phyloP scores from a whole-genome alignment of 2,329 filamentous ascomycete species.

The Aspergillus tanneri region DNA sequence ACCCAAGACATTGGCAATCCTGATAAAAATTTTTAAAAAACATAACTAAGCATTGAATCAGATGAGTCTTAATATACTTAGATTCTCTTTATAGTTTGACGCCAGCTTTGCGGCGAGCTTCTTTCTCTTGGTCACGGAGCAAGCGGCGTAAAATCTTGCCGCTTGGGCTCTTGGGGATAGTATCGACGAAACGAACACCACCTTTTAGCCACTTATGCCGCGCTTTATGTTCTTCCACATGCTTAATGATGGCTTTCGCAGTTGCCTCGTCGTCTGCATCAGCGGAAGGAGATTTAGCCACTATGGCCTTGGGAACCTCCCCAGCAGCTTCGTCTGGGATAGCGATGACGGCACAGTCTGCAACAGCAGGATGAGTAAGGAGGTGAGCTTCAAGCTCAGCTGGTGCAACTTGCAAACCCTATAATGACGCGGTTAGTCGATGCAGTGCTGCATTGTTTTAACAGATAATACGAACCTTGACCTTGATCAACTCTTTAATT shows the following conservation, averaged over 20 bases:
- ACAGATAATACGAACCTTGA: constrained; percentile 60
- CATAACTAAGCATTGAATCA: neutral
- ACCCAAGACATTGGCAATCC: too few species aligned
- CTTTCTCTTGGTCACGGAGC: constrained; percentile 72
- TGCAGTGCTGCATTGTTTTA: constrained; percentile 14
- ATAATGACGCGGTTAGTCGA: constrained; percentile 15
- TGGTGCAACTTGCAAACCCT: constrained; percentile 80
- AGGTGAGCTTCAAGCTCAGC: constrained; percentile 80
- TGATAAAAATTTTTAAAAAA: too few species aligned
- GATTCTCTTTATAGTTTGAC: constrained; percentile 58
- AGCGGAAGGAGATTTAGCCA: constrained; percentile 58
- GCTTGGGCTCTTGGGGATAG: constrained; percentile 61
- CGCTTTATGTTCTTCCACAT: constrained; percentile 62
- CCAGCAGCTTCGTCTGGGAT: constrained; percentile 63
- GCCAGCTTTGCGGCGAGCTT: constrained; percentile 61
- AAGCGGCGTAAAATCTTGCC: constrained; percentile 64
- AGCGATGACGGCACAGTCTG: constrained; percentile 75
- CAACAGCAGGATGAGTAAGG: constrained; percentile 70
- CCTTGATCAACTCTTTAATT: constrained; percentile 75
- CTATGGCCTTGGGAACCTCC: constrained; percentile 63
- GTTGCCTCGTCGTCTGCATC: constrained; percentile 54
- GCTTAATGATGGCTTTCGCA: constrained; percentile 54
- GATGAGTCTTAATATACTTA: neutral
- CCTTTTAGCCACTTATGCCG: constrained; percentile 63
- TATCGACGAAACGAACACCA: constrained; percentile 58